Evolutionary conservation across 208 protist species (phyloP).

Genomic region (Trypanosoma cruzi): DNA sequence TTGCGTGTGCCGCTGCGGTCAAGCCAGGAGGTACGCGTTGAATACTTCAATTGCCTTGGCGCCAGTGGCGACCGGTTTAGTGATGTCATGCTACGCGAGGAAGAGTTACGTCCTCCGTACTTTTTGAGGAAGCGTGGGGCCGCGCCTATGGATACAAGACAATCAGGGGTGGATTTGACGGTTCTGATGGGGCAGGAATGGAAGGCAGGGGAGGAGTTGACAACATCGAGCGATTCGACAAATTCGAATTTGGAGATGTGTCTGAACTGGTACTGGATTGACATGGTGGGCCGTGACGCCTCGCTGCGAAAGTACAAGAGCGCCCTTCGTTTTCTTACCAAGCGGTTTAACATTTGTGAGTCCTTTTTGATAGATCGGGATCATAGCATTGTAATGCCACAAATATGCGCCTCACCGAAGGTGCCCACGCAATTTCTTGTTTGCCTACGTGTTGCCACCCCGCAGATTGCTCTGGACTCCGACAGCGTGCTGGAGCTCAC

Average conservation of each 20-base stretch:
- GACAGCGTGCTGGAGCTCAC: constrained; percentile 84
- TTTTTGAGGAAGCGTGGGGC: constrained; percentile 50
- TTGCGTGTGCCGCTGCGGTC: constrained; percentile 27
- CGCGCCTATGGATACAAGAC: background rate
- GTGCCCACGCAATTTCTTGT: constrained; percentile 80
- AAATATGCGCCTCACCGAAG: constrained; percentile 71
- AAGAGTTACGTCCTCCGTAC: constrained; percentile 59
- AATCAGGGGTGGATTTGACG: constrained; percentile 8
- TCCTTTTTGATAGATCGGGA: constrained; percentile 83
- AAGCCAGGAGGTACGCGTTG: constrained; percentile 58
- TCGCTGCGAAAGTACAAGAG: constrained; percentile 59
- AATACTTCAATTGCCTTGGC: constrained; percentile 87
- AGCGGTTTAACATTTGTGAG: constrained; percentile 74
- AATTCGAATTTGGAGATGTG: constrained; percentile 75
- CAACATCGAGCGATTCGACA: constrained; percentile 26
- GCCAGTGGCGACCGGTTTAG: constrained; percentile 46
- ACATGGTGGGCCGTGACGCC: constrained; percentile 73
- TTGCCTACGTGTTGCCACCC: constrained; percentile 77
- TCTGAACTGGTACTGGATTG: constrained; percentile 91
- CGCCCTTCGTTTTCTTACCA: constrained; percentile 60
- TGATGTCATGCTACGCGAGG: constrained; percentile 60
- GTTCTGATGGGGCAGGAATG: constrained; percentile 18
- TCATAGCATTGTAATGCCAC: constrained; percentile 72
- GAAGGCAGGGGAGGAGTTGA: constrained; percentile 38
- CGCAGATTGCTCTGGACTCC: constrained; percentile 70